phyloP scores from a whole-genome alignment of 768 basidiomycete genomes.

The Pilatotrama ljubarskyi region DNA sequence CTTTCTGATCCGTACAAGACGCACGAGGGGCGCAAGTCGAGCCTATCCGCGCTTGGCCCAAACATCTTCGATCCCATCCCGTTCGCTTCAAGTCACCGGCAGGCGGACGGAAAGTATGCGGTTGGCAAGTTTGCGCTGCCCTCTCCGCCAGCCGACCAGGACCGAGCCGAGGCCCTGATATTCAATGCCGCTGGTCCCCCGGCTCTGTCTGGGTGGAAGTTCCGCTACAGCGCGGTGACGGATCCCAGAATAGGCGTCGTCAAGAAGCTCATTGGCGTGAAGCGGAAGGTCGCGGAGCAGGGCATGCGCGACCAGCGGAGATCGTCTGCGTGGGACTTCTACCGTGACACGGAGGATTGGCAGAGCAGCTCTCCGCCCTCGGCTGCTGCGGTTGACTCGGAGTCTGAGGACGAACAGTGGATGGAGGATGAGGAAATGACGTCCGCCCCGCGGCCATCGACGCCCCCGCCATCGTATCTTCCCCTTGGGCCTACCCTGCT shows the following conservation, averaged over 20 bases:
- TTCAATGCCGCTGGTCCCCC: conserved; percentile 4
- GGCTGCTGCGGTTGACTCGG: conserved; percentile 37
- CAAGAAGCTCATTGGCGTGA: conserved; percentile 66
- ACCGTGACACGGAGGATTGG: conserved; percentile 51
- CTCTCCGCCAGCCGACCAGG: conserved; percentile 55
- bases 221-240: conserved; percentile 58
- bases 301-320: conserved; percentile 37
- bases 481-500: conserved; percentile 71
- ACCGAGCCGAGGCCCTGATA: conserved; percentile 20
- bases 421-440: conserved; percentile 34
- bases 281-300: conserved; percentile 56
- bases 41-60: conserved; percentile 24
- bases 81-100: conserved; percentile 62
- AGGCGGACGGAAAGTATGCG: conserved; percentile 72
- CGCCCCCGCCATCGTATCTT: conserved; percentile 70
- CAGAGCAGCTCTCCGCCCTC: conserved; percentile 33
- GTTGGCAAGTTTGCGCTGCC: conserved; percentile 73
- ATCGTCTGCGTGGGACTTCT: conserved; percentile 42
- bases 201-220: conserved; percentile 44
- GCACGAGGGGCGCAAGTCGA: conserved; percentile 28
- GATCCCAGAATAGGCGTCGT: conserved; percentile 74
- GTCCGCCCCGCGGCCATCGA: conserved; percentile 55
- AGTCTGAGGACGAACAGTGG: conserved; percentile 38
- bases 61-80: conserved; percentile 70
- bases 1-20: conserved; percentile 34